Percentiles rank a stretch among this genome's conserved stretches.
phyloP scores from a whole-genome alignment of 768 basidiomycete genomes.

The Tephrocybe sp. region DNA sequence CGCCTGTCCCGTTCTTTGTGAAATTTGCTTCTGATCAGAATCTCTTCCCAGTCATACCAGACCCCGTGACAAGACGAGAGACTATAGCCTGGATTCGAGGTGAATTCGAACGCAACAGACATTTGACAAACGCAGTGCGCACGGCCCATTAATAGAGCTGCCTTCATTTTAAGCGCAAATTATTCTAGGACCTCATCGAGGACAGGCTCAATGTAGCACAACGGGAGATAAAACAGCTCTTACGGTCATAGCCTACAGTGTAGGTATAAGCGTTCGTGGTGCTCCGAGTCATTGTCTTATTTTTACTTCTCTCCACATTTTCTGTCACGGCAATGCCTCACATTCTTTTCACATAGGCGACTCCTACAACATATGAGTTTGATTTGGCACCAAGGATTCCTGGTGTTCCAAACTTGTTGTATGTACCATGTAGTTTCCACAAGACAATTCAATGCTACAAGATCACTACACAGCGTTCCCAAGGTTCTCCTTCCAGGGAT shows the following conservation, averaged over 20 bases:
- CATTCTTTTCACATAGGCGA: too few relatives aligned
- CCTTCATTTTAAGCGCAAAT: not conserved
- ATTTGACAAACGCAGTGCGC: slow-evolving; percentile 57
- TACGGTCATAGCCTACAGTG: slow-evolving; percentile 22
- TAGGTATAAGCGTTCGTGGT: too few relatives aligned
- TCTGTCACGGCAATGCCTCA: too few relatives aligned
- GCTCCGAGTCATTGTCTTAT: too few relatives aligned
- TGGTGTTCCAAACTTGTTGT: too few relatives aligned
- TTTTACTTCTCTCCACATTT: too few relatives aligned
- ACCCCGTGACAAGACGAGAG: slow-evolving; percentile 58
- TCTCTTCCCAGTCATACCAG: slow-evolving; percentile 51
- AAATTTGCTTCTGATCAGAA: slow-evolving; percentile 8
- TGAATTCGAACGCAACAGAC: slow-evolving; percentile 64
- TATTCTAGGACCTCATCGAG: slow-evolving; percentile 53
- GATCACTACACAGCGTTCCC: not conserved
- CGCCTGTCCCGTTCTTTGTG: slow-evolving; percentile 3
- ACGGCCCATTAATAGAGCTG: not conserved
- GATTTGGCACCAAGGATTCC: too few relatives aligned
- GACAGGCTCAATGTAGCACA: slow-evolving; percentile 52
- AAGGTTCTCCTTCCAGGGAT: not conserved
- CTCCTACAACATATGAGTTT: too few relatives aligned
- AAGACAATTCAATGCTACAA: too few relatives aligned
- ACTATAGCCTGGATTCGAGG: slow-evolving; percentile 70
- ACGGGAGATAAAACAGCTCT: slow-evolving; percentile 59
- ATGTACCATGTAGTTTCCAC: too few relatives aligned